Base-by-base conservation (phyloP, 1,284 basidiomycete genomes). In the Acaromyces ingoldii region DNA sequence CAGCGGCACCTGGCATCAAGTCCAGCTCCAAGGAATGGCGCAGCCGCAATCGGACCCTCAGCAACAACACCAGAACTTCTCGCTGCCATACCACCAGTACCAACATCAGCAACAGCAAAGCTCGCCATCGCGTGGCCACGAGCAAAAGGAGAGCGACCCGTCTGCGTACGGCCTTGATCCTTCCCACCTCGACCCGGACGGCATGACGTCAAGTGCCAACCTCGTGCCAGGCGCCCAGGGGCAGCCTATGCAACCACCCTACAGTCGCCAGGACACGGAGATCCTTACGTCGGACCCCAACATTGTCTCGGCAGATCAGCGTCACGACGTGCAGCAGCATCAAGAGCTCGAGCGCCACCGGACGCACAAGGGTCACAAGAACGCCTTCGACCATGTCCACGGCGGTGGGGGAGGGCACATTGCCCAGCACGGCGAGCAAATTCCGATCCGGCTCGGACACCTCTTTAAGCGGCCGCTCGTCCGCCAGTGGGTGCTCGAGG, bases 401-500 rank as follows among this genome's bases (percentile, higher is more conserved):
- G 40, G 34, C 36, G 17, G 17, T 17, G 17, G 33, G 34, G 28
- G 33, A 11, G 46, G 33, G 33, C 46, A 48, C 15, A 17, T 34
- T 11, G 34, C 9, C 28, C 13, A 48, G n/a, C 19, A 48, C 26
- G 24, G 24, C 3, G 39, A 57, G 17, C 62, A 71, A 43, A 25
- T 72, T 1, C 71, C 71, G 21, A 61, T 72, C 42, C 67, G 45
- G 13, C 42, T 65, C 2, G 49, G 56, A 1, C 72, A 76, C 37
- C 62, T 76, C 15, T 61, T 70, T 47, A 70, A 75, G 39, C 56
- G 63, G 0, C 75, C 74, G 1, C 42, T 76, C 9, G 64, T 76
- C 34, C 60, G 75, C 1, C 75, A 76, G 46, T 76, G 70, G 68
- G 52, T 76, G 3, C 55, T 68, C 40, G 57, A 67, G 28, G 67